A percentile compares a stretch with the other conserved stretches of the same genome.
These are phyloP conservation scores for Phalaenopsis aphrodite DNA, from an alignment of 106 monocot genomes.

Conservation along the genomic window DNA sequence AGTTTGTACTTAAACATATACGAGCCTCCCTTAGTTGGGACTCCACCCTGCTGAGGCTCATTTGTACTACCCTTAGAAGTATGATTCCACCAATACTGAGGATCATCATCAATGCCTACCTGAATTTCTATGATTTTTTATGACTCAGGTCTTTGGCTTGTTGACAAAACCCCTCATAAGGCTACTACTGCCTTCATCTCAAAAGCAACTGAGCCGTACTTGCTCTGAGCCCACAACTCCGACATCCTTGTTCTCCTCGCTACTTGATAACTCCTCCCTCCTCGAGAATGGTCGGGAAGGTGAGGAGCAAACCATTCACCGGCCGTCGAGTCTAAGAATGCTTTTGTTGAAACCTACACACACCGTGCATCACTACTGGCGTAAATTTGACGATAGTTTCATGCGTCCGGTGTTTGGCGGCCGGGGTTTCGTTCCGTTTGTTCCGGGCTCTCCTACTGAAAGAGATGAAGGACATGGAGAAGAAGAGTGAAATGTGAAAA, in stretches of 20 bases:
- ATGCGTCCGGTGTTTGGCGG: conserved; percentile 93
- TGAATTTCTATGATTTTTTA: background rate
- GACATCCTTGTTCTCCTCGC: conserved; percentile 34
- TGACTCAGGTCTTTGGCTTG: conserved; percentile 78
- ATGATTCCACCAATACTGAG: too few relatives aligned
- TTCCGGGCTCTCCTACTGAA: conserved; percentile 84
- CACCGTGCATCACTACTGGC: conserved; percentile 83
- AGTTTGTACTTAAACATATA: too few relatives aligned
- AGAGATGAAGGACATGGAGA: conserved; percentile 23
- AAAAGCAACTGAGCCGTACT: conserved; percentile 7
- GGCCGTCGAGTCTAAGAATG: conserved; percentile 71
- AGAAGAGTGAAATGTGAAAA: background rate
- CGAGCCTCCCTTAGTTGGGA: too few relatives aligned
- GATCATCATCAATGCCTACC: too few relatives aligned
- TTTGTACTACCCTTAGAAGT: too few relatives aligned
- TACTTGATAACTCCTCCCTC: conserved; percentile 29
- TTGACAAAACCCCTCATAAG: conserved; percentile 81
- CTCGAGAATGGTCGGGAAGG: conserved; percentile 3
- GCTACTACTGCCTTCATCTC: conserved; percentile 34
- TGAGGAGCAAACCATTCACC: conserved; percentile 6
- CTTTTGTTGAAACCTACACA: conserved; percentile 61
- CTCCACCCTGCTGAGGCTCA: too few relatives aligned
- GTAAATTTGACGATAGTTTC: conserved; percentile 73
- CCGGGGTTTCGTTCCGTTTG: conserved; percentile 68
- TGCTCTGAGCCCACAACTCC: conserved; percentile 54